Evolutionary conservation across 106 monocot genomes (phyloP), one percentile per base, ranked within the genome.

Genomic region (Allium cepa): DNA sequence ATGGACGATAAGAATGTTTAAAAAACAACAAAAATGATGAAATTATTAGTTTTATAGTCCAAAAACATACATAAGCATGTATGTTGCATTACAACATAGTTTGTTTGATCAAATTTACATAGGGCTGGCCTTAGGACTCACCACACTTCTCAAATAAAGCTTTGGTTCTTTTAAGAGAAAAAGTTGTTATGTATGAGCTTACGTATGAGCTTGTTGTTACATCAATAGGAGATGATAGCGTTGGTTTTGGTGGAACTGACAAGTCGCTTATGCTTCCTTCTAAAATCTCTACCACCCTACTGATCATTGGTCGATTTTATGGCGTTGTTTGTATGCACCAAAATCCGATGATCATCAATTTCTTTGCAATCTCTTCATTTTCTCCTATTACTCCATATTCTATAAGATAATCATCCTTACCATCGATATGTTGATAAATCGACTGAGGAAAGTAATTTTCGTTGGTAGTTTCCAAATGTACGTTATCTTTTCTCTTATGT

Each of bases 381-480:
- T 76, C 69, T 8, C 7, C 16, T 0, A 17, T 69, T 12, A 69
- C 51, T 4, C 75, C 68, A 62, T 9, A 14, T 11, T 17, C 28
- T 6, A 9, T 26, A 7, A 69, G 11, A 46, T 46, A 10, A 16
- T 57, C 10, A 17, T 69, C 61, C 8, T 8, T 28, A 17, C 47
- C 9, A 53, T 69, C 46, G 14, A 76, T 11, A 50, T 61, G 75
- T 9, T 62, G 60, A 26, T 80, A 75, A 36, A 80, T 56, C 57
- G 68, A 63, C 10, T 74, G 69, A 28, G 79, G 79, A 51, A 79
- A 79, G 56, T 79, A 79, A 22, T 28, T 46, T 4, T 79, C 74
- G 46, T 74, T 79, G 1, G 56, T 22, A 17, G 57, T 69, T 17
- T 74, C 79, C 48, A 46, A 16, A 17, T 11, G 26, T 69, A 66